Percentiles rank a stretch among this genome's conserved stretches.
phyloP scores from a whole-genome alignment of 805 yeast genomes.

The Naumovozyma dairenensis region DNA sequence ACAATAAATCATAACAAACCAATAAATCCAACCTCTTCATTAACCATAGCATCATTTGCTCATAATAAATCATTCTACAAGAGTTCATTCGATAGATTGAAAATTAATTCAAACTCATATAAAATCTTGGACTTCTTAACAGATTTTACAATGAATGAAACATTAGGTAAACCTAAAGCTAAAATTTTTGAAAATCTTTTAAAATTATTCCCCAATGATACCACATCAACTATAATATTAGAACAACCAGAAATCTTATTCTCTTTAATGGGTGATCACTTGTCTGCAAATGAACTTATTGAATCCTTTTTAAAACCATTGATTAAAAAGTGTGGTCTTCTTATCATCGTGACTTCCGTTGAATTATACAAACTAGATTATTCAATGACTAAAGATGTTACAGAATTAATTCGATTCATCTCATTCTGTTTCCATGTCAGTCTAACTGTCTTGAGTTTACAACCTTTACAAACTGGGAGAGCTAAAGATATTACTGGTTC shows the following conservation, averaged over 20 bases:
- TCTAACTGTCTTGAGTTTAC: constrained; percentile 35
- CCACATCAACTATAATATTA: constrained; percentile 14
- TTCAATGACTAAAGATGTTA: constrained; percentile 11
- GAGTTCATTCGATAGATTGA: constrained; percentile 15
- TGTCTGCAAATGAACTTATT: constrained; percentile 22
- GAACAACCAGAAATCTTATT: constrained; percentile 28
- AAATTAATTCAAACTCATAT: constrained; percentile 17
- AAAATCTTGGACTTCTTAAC: constrained; percentile 38
- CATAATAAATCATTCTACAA: constrained; percentile 16
- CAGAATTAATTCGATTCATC: constrained; percentile 21
- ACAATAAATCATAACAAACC: constrained; percentile 10
- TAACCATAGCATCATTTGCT: constrained; percentile 23
- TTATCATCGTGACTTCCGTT: constrained; percentile 17
- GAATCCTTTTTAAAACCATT: constrained; percentile 21
- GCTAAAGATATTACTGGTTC: constrained; percentile 78
- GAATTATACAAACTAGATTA: constrained; percentile 11
- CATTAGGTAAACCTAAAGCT: constrained; percentile 54
- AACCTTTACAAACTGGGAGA: constrained; percentile 68
- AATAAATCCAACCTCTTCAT: constrained; percentile 9
- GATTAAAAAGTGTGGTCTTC: constrained; percentile 15
- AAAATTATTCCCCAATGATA: constrained; percentile 42
- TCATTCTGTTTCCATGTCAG: constrained; percentile 18
- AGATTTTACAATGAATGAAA: constrained; percentile 35
- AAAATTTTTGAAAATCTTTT: constrained; percentile 61
- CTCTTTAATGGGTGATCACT: constrained; percentile 17